phyloP scores from a whole-genome alignment of 495 filamentous ascomycete species.

The Tuber umbilicatum region DNA sequence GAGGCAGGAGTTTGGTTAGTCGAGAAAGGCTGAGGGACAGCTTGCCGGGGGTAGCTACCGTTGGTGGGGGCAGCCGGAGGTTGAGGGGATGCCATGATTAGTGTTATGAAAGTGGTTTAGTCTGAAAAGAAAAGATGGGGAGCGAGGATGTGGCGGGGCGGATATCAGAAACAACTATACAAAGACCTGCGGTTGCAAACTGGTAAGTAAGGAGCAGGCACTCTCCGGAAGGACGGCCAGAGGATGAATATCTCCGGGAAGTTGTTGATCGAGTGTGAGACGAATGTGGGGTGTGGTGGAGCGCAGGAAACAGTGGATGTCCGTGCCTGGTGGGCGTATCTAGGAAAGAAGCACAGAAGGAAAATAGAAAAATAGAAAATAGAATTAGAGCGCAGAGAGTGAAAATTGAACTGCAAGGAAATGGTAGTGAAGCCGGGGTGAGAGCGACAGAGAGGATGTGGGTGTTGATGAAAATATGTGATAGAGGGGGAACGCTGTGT shows the following conservation, averaged over 20 bases:
- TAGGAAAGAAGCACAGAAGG: constrained; percentile 39
- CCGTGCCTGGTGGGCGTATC: constrained; percentile 35
- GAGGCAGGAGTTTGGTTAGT: constrained; percentile 28
- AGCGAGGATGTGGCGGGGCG: not conserved
- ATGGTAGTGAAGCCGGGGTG: constrained; percentile 14
- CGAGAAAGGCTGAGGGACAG: constrained; percentile 32
- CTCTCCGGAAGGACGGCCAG: not conserved
- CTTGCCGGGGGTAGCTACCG: constrained; percentile 39
- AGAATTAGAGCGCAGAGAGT: constrained; percentile 12
- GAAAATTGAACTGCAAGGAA: constrained; percentile 12
- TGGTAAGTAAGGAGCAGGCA: not conserved
- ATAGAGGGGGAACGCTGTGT: constrained; percentile 1
- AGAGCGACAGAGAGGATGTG: constrained; percentile 24
- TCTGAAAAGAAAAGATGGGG: constrained; percentile 6
- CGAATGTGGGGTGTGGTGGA: constrained; percentile 4
- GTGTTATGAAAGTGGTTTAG: not conserved
- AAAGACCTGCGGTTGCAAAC: not conserved
- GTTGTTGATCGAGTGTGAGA: constrained; percentile 1
- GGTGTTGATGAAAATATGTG: constrained; percentile 21
- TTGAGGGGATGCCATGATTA: constrained; percentile 37
- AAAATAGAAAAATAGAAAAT: constrained; percentile 29
- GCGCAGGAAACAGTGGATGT: constrained; percentile 9
- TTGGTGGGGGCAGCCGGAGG: constrained; percentile 30
- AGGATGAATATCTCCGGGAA: not conserved
- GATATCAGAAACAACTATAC: not conserved